These are phyloP conservation scores for Phanerodontia chrysosporium DNA, from an alignment of 768 basidiomycete species.

Conservation along the genomic window DNA sequence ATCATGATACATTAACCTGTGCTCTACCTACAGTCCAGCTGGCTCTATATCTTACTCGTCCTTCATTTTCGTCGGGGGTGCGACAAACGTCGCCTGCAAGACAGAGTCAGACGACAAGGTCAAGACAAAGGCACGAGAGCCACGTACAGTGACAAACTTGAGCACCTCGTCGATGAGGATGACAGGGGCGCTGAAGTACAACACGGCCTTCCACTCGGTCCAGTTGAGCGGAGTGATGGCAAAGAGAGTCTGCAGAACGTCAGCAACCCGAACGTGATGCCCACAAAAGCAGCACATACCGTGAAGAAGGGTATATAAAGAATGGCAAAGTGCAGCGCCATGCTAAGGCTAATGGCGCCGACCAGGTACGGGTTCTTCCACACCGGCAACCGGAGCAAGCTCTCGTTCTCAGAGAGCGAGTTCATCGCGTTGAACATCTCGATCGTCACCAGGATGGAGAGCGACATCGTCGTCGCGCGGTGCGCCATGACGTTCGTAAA, in stretches of 20 bases:
- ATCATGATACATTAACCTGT: slow-evolving; percentile 2
- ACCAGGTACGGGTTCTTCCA: slow-evolving; percentile 97
- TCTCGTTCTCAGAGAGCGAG: slow-evolving; percentile 96
- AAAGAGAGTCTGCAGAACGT: slow-evolving; percentile 60
- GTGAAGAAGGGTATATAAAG: slow-evolving; percentile 97
- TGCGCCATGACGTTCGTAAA: slow-evolving; percentile 85
- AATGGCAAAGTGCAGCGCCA: slow-evolving; percentile 91
- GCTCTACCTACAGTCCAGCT: background rate
- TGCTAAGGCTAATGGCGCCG: slow-evolving; percentile 82
- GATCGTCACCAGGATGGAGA: slow-evolving; percentile 92
- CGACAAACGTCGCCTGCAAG: slow-evolving; percentile 48
- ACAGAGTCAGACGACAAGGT: no score
- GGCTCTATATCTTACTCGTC: slow-evolving; percentile 29
- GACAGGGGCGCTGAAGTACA: slow-evolving; percentile 85
- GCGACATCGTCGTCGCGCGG: slow-evolving; percentile 90
- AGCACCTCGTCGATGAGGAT: slow-evolving; percentile 85
- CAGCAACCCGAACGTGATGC: background rate
- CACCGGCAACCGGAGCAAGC: slow-evolving; percentile 78
- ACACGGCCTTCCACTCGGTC: slow-evolving; percentile 91
- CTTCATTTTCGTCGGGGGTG: slow-evolving; percentile 53
- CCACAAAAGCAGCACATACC: slow-evolving; percentile 33
- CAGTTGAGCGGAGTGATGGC: slow-evolving; percentile 93
- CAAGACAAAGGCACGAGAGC: background rate
- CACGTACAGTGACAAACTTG: slow-evolving; percentile 74
- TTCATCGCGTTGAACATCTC: slow-evolving; percentile 99